Percentiles rank a stretch among this genome's conserved stretches.
Conservation (phyloP, 345 rosid species). For the Clausena lansium region DNA sequence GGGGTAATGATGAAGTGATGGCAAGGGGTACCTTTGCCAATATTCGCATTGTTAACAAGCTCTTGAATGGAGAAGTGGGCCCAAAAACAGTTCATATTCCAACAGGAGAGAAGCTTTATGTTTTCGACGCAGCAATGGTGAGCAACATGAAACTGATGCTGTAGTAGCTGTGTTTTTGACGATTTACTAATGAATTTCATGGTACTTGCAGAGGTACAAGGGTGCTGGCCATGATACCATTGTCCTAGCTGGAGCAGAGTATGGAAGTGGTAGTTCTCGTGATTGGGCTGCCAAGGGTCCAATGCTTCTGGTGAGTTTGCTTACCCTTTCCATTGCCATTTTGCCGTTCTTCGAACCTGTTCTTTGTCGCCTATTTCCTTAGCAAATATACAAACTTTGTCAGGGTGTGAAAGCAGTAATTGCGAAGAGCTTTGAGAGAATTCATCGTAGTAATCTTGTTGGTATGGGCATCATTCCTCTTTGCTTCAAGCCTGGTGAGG, state of each 20-base stretch:
- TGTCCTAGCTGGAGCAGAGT: conserved; percentile 81
- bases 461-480: conserved; percentile 68
- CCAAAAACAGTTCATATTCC: conserved; percentile 82
- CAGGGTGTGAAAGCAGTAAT: conserved; percentile 70
- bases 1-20: conserved; percentile 84
- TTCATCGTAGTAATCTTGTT: conserved; percentile 60
- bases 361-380: neutral
- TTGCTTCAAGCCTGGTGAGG: conserved; percentile 60
- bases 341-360: neutral
- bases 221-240: conserved; percentile 60
- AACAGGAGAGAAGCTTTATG: conserved; percentile 67
- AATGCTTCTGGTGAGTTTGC: conserved; percentile 52
- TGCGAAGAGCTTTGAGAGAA: conserved; percentile 70
- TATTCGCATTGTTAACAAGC: conserved; percentile 74
- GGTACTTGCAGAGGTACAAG: conserved; percentile 63
- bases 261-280: conserved; percentile 88
- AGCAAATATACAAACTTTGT: neutral
- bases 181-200: neutral
- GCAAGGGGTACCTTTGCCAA: conserved; percentile 89
- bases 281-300: conserved; percentile 98
- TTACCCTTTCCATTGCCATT: neutral
- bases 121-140: conserved; percentile 79
- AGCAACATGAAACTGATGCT: conserved; percentile 13
- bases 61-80: conserved; percentile 78
- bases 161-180: neutral